These are phyloP conservation scores for Cryptococcus floricola DNA, from an alignment of 1,284 basidiomycete species.

Conservation along the genomic window DNA sequence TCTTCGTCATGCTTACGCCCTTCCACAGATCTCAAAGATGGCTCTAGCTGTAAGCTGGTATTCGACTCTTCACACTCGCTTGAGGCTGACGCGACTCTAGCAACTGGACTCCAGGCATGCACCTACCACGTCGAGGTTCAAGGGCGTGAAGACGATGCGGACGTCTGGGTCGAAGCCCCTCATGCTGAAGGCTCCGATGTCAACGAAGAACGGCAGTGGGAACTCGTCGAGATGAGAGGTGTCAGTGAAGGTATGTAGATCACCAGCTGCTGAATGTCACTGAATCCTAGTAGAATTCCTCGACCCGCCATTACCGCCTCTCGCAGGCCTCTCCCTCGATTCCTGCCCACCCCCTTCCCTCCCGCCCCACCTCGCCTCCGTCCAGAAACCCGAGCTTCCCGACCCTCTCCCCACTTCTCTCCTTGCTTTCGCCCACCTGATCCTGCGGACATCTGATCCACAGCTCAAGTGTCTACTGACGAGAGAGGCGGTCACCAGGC, in stretches of 20 bases:
- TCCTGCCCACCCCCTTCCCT: constrained; percentile 8
- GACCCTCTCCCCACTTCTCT: constrained; percentile 36
- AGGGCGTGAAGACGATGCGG: constrained; percentile 47
- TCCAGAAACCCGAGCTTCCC: constrained; percentile 16
- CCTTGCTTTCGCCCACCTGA: constrained; percentile 45
- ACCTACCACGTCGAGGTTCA: constrained; percentile 65
- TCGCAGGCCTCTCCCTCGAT: constrained; percentile 17
- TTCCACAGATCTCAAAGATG: constrained; percentile 48
- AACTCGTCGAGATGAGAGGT: constrained; percentile 68
- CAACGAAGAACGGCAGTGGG: constrained; percentile 53
- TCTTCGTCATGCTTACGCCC: constrained; percentile 1
- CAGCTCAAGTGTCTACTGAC: constrained; percentile 45
- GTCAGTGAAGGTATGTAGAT: constrained; percentile 68
- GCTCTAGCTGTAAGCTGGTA: constrained; percentile 56
- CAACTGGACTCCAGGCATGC: constrained; percentile 72
- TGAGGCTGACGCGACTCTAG: constrained; percentile 27
- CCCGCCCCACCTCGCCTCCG: constrained; percentile 10
- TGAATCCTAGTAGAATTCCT: constrained; percentile 58
- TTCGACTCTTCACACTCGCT: constrained; percentile 42
- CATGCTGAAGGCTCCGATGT: constrained; percentile 47
- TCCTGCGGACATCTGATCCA: constrained; percentile 47
- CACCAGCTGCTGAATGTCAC: neutral
- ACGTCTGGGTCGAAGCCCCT: constrained; percentile 66
- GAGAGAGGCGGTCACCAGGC: constrained; percentile 32
- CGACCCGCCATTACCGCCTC: constrained; percentile 57